These are phyloP conservation scores for Fraxinus baroniana DNA, from an alignment of 305 asterid genomes.

Conservation along the genomic window DNA sequence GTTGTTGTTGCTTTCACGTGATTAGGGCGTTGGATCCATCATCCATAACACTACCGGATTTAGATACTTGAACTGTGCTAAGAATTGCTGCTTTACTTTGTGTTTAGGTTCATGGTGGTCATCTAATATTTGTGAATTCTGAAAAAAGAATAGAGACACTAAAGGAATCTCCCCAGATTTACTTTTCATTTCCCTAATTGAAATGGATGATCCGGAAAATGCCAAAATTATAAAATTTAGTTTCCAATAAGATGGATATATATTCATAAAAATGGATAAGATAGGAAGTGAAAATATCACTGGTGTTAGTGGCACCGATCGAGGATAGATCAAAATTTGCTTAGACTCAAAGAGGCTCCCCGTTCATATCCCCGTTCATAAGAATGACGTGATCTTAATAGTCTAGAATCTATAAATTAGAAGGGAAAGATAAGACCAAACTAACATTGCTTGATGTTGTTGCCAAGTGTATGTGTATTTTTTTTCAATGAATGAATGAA, in stretches of 20 bases:
- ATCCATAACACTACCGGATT: background rate
- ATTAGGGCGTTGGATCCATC: too few species aligned
- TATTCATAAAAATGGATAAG: background rate
- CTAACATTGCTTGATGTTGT: too few species aligned
- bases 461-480: too few species aligned
- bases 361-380: too few species aligned
- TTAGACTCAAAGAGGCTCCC: too few species aligned
- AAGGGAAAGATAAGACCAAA: too few species aligned
- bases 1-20: too few species aligned
- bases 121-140: background rate
- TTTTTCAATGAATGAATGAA: background rate
- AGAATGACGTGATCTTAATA: too few species aligned
- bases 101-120: background rate
- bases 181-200: background rate
- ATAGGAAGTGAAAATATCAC: too few species aligned
- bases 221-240: background rate
- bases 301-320: too few species aligned
- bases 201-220: background rate
- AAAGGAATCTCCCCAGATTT: background rate
- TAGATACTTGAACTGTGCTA: background rate
- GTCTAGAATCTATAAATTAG: too few species aligned
- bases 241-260: background rate
- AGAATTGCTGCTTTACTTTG: background rate
- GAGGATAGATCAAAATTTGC: too few species aligned
- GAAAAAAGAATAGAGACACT: background rate